These are phyloP conservation scores for Phytophthora sp. DNA, from an alignment of 352 stramenopile species.

Conservation along the genomic window DNA sequence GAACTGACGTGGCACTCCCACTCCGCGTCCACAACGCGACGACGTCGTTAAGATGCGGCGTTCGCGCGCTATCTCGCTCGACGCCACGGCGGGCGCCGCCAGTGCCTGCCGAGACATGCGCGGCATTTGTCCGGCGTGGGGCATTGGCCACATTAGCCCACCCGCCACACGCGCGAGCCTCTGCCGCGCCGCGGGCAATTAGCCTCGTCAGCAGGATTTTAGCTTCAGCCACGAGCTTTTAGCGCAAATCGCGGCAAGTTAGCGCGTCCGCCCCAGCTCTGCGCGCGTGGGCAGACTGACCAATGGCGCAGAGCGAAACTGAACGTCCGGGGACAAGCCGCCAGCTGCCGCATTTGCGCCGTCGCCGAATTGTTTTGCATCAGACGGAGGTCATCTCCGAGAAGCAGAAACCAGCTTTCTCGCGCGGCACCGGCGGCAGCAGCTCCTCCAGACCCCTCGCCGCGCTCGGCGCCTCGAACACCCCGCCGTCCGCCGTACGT, in stretches of 20 bases:
- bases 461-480: constrained; percentile 1
- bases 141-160: constrained; percentile 8
- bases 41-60: constrained; percentile 26
- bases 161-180: no score
- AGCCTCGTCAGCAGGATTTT: not conserved
- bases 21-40: constrained; percentile 19
- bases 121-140: constrained; percentile 3
- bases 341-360: constrained; percentile 21
- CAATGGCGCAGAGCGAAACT: constrained; percentile 41
- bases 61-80: no score
- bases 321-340: constrained; percentile 27
- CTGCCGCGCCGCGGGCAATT: constrained; percentile 1
- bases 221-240: no score
- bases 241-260: constrained; percentile 29
- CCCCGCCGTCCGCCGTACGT: not conserved
- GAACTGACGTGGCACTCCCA: constrained; percentile 20
- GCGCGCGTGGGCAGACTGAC: constrained; percentile 13
- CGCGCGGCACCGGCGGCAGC: constrained; percentile 1
- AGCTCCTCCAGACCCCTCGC: no score
- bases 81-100: no score
- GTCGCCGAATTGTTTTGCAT: constrained; percentile 39
- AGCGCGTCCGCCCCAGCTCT: constrained; percentile 12
- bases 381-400: constrained; percentile 24
- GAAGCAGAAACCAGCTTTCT: constrained; percentile 32
- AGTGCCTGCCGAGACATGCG: no score